Conservation (phyloP, 2,329 filamentous ascomycete species). For the Trichoderma breve region DNA sequence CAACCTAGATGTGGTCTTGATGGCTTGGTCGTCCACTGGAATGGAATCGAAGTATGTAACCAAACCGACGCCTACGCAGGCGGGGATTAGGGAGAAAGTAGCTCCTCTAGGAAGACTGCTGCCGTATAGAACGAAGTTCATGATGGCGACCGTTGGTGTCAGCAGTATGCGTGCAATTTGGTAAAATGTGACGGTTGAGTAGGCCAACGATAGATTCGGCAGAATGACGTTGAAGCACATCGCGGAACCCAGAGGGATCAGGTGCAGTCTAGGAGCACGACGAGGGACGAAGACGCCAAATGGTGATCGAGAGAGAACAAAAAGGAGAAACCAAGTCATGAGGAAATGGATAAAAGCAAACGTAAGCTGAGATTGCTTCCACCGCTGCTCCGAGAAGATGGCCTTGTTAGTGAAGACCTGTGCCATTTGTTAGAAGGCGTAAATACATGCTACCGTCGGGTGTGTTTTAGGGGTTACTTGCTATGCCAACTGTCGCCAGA, state of each 20-base stretch:
- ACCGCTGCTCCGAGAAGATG: slow-evolving; percentile 62
- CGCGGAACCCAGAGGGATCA: slow-evolving; percentile 62
- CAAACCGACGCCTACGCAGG: slow-evolving; percentile 62
- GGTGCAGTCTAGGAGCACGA: slow-evolving; percentile 51
- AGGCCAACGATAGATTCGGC: slow-evolving; percentile 65
- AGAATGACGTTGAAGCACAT: slow-evolving; percentile 70
- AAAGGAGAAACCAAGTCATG: slow-evolving; percentile 64
- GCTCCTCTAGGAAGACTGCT: slow-evolving; percentile 55
- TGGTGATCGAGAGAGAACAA: slow-evolving; percentile 55
- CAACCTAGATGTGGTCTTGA: slow-evolving; percentile 55
- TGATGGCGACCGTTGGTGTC: slow-evolving; percentile 62
- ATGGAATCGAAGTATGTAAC: slow-evolving; percentile 69
- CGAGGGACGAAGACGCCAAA: slow-evolving; percentile 60
- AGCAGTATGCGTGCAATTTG: slow-evolving; percentile 67
- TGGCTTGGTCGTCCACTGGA: slow-evolving; percentile 43
- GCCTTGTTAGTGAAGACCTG: slow-evolving; percentile 68
- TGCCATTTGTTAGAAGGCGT: slow-evolving; percentile 19
- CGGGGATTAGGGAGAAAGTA: slow-evolving; percentile 55
- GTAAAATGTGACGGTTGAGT: slow-evolving; percentile 67
- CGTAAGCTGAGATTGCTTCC: slow-evolving; percentile 61
- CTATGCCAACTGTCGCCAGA: slow-evolving; percentile 61
- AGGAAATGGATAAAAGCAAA: slow-evolving; percentile 69
- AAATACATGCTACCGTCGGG: slow-evolving; percentile 10
- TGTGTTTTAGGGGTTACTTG: slow-evolving; percentile 33
- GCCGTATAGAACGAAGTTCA: slow-evolving; percentile 63